Base-by-base conservation (phyloP, 2,329 filamentous ascomycete species). In the Aspergillaceae sp. region DNA sequence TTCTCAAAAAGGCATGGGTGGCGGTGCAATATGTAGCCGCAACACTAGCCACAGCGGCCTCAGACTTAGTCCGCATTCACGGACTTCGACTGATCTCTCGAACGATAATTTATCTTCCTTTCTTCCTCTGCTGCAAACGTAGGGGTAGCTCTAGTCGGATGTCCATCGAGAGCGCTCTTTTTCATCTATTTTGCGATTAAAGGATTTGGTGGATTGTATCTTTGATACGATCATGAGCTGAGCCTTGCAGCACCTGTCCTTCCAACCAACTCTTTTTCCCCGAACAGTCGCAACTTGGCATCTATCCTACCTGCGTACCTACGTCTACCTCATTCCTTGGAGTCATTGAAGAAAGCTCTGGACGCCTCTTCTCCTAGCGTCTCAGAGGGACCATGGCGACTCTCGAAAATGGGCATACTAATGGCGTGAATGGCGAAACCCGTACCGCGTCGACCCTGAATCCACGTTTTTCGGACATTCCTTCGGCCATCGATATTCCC, bases 401-500 rank as follows among this genome's bases (percentile, higher is more conserved):
- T 44, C 56, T 71, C 36, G 59, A 69, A 47, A 76, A 76, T 56
- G 72, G 75, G 54, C 64, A 74, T 58, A 59, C 70, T 45, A 78
- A 79, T 62, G 76, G 75, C 60, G 59, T 72, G 45, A 75, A 75
- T 50, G 73, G 71, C 52, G 63, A 19, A 19, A 72, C 46, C 56
- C 63, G 36, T 56, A 59, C 29, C 50, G 57, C 19, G 29, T 37
- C 56, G 10, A 51, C 57, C 46, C 26, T 38, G 7, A 54, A 63
- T 51, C 49, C 62, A 51, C 78, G 80, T 44, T 83, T 81, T 63
- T 75, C 77, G 47, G 77, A 81, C 57, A 79, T 83, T 40, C 80
- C 80, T 35, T 73, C 74, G 43, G 74, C 76, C 47, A 80, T 84
- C 59, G 80, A 82, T 59, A 82, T 84, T 58, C 79, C 80, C 46